Percentiles rank a stretch among this genome's conserved stretches.
These are phyloP conservation scores for Iberis amara DNA, from an alignment of 441 rosid species.

Conservation along the genomic window DNA sequence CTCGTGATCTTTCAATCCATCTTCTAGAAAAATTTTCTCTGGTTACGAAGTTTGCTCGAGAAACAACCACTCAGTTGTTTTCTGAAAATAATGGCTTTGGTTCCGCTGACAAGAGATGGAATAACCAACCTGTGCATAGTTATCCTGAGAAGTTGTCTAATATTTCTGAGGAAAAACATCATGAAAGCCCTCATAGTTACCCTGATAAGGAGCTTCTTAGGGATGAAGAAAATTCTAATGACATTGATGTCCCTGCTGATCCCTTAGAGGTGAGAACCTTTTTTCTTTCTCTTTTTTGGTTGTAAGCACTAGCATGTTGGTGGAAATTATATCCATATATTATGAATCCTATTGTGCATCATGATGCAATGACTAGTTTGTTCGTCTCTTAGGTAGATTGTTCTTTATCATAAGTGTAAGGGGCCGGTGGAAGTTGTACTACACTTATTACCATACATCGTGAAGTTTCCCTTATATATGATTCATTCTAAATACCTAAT, in stretches of 20 bases:
- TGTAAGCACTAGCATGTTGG: conserved; percentile 12
- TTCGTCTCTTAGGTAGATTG: conserved; percentile 1
- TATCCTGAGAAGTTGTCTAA: conserved; percentile 36
- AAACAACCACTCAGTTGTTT: conserved; percentile 84
- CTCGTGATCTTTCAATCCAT: conserved; percentile 82
- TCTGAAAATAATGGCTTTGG: conserved; percentile 66
- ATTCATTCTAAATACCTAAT: not conserved
- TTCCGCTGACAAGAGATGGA: conserved; percentile 51
- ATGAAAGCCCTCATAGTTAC: conserved; percentile 33
- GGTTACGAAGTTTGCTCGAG: conserved; percentile 92
- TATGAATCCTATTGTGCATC: not conserved
- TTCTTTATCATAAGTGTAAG: not conserved
- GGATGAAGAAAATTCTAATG: conserved; percentile 19
- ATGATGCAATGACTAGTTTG: conserved; percentile 7
- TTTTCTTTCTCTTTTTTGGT: conserved; percentile 5
- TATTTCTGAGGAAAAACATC: conserved; percentile 40
- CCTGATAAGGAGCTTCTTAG: conserved; percentile 18
- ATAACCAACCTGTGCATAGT: conserved; percentile 38
- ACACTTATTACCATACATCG: not conserved
- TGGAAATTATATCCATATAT: not conserved
- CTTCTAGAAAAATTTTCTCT: conserved; percentile 91
- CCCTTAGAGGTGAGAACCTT: conserved; percentile 66
- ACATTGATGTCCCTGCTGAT: conserved; percentile 55
- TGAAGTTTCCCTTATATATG: conserved; percentile 8
- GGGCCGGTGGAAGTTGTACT: not conserved